Evolutionary conservation across 177 flowering plant genomes (phyloP), one percentile per base, ranked within the genome.

Genomic region (Telopea speciosissima): DNA sequence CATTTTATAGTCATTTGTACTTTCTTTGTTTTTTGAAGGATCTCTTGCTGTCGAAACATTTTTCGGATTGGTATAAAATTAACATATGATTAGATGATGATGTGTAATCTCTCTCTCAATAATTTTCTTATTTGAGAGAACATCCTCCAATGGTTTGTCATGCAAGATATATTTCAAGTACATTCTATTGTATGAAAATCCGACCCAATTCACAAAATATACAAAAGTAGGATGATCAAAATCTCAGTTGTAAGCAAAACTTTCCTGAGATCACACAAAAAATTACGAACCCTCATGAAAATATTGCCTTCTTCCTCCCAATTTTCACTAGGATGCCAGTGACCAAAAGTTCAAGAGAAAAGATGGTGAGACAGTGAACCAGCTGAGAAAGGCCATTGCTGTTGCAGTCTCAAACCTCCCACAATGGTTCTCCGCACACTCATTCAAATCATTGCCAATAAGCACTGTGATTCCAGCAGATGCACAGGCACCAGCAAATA

Each of bases 391-490:
- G 52, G 98, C 96, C 93, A 93, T 85, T 52, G 94, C 91, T 9
- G 96, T 91, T 5, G 98, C 91, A 21, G 92, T 84, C 83, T 89
- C 85, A 78, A 93, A 92, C 70, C 79, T 79, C 6, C 79, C 66
- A 73, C 98, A 93, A 71, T 89, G 91, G 75, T 93, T 93, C 62
- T 75, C 67, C 21, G 80, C 56, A 79, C 98, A 93, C 42, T 69
- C 78, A 33, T 68, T 71, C 8, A 93, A 84, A 82, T 92, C 98
- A 70, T 88, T 93, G 73, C 87, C 88, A 13, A 93, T 90, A 21
- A 91, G 93, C 54, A 93, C 97, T 54, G 98, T 90, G 80, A 92
- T 92, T 71, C 98, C 98, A 3, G 98, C 97, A 28, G 96, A 91
- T 65, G 98, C 88, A 87, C 94, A 90, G 26, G 97, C 97, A 24